Percentiles rank a stretch among this genome's conserved stretches.
Conservation (phyloP, 1,139 yeast species). For the Suhomyces bokatorum region DNA sequence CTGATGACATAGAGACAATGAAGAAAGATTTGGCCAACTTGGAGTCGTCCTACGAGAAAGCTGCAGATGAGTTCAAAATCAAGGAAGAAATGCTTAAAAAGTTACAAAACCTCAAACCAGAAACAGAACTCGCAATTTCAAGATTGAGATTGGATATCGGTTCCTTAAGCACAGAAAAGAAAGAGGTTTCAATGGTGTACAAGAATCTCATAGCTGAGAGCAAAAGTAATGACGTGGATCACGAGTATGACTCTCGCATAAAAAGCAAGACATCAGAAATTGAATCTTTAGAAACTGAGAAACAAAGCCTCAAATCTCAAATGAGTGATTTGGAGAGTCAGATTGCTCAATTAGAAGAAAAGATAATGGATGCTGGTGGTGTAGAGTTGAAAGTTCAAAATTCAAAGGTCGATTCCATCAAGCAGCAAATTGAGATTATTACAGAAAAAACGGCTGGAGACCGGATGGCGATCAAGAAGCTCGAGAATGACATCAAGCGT, state of each 20-base stretch:
- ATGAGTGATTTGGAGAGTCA: conserved; percentile 59
- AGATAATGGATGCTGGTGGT: conserved; percentile 92
- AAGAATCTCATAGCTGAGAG: conserved; percentile 40
- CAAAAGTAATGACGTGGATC: conserved; percentile 27
- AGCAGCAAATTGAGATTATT: conserved; percentile 65
- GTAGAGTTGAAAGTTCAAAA: conserved; percentile 77
- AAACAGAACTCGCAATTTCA: conserved; percentile 62
- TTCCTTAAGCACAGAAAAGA: conserved; percentile 50
- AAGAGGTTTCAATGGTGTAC: conserved; percentile 40
- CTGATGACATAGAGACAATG: conserved; percentile 58
- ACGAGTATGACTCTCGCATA: conserved; percentile 38
- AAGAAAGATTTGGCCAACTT: conserved; percentile 52
- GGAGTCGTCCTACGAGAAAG: conserved; percentile 57
- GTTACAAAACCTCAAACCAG: conserved; percentile 67
- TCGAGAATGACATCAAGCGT: conserved; percentile 65
- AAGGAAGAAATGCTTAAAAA: conserved; percentile 62
- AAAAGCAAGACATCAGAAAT: conserved; percentile 39
- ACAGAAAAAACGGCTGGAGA: conserved; percentile 62
- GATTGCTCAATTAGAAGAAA: conserved; percentile 64
- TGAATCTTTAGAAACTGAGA: conserved; percentile 35
- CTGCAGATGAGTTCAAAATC: conserved; percentile 53
- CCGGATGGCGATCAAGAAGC: conserved; percentile 59
- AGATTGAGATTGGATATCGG: conserved; percentile 66
- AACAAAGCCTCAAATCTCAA: conserved; percentile 48
- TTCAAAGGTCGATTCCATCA: conserved; percentile 76